Evolutionary conservation across 306 rosid genomes (phyloP).

Genomic region (Castanea mollissima): DNA sequence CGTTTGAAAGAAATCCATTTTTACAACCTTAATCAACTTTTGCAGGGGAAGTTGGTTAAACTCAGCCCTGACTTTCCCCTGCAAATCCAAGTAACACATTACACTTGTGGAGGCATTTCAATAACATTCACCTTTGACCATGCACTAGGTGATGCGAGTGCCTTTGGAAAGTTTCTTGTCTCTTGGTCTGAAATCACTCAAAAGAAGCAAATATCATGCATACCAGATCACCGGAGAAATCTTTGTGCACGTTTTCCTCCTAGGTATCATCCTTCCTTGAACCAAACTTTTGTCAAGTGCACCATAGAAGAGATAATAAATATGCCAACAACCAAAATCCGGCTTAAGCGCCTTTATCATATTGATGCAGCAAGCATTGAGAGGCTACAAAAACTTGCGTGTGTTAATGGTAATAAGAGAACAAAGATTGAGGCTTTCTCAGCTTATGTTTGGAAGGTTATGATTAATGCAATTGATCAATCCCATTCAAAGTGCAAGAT

Average conservation of each 20-base stretch:
- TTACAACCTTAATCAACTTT: constrained; percentile 55
- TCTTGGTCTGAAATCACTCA: constrained; percentile 69
- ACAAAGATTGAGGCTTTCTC: constrained; percentile 88
- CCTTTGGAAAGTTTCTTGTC: constrained; percentile 69
- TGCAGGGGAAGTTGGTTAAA: constrained; percentile 49
- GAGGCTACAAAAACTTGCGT: constrained; percentile 58
- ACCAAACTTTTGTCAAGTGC: constrained; percentile 62
- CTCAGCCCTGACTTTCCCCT: constrained; percentile 43
- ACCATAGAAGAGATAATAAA: constrained; percentile 68
- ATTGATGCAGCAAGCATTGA: constrained; percentile 48
- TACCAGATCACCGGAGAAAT: constrained; percentile 58
- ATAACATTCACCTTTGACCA: constrained; percentile 83
- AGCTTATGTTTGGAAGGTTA: constrained; percentile 69
- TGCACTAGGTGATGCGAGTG: constrained; percentile 79
- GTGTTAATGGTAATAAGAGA: constrained; percentile 40
- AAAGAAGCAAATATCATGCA: constrained; percentile 44
- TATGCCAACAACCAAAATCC: constrained; percentile 44
- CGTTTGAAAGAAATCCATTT: constrained; percentile 48
- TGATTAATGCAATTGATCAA: constrained; percentile 47
- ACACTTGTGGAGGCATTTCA: constrained; percentile 67
- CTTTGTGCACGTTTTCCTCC: constrained; percentile 66
- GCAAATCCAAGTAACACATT: constrained; percentile 72
- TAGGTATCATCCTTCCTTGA: constrained; percentile 54
- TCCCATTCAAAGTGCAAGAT: constrained; percentile 52
- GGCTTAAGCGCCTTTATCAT: constrained; percentile 63